Conservation (phyloP, 1,139 yeast species). For the Lodderomyces orthopsilosis region DNA sequence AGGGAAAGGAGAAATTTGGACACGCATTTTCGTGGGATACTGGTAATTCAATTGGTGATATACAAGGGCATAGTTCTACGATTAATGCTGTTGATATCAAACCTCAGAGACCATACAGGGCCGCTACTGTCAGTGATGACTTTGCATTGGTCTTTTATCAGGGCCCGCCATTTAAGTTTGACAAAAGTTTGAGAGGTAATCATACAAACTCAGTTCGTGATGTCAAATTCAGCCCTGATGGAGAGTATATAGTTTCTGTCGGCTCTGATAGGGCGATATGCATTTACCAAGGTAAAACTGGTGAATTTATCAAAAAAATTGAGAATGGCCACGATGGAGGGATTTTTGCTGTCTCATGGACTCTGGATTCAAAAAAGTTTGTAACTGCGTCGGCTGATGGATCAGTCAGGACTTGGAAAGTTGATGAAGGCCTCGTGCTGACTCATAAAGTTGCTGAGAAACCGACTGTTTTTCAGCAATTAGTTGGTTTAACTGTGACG, state of each 20-base stretch:
- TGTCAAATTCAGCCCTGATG: constrained; percentile 80
- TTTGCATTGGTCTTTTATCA: constrained; percentile 77
- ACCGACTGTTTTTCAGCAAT: constrained; percentile 55
- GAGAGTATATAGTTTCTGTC: constrained; percentile 69
- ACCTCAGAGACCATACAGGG: constrained; percentile 89
- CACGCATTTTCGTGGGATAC: constrained; percentile 92
- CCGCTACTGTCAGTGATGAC: constrained; percentile 92
- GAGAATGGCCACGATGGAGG: constrained; percentile 73
- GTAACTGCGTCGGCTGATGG: constrained; percentile 87
- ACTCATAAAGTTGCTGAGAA: constrained; percentile 40
- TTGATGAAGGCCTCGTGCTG: constrained; percentile 21
- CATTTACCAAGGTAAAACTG: constrained; percentile 84
- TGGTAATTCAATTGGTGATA: constrained; percentile 94
- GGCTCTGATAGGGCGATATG: constrained; percentile 82
- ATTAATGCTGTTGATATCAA: constrained; percentile 83
- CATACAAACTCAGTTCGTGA: constrained; percentile 80
- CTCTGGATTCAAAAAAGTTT: constrained; percentile 52
- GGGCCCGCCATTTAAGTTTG: constrained; percentile 93
- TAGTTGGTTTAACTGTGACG: constrained; percentile 76
- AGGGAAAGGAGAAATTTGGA: constrained; percentile 88
- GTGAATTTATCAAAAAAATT: constrained; percentile 60
- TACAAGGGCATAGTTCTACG: constrained; percentile 87
- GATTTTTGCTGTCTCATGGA: constrained; percentile 75
- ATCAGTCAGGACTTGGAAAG: constrained; percentile 64
- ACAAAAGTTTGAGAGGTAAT: constrained; percentile 65